Evolutionary conservation across 495 filamentous ascomycete genomes (phyloP).

Genomic region (Chaetomium tenue): DNA sequence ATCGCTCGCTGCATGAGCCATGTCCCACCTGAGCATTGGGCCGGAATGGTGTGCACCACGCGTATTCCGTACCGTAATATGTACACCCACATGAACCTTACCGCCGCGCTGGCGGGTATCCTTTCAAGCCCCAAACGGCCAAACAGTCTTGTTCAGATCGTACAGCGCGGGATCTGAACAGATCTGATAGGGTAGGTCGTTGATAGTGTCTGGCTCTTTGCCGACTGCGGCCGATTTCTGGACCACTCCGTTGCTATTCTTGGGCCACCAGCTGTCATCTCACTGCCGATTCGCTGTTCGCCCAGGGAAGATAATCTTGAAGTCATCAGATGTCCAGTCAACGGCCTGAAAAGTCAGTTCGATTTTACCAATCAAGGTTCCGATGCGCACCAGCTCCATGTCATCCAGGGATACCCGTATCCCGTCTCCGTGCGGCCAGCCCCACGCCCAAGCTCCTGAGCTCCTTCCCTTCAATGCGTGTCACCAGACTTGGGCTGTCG

Average conservation of each 20-base stretch:
- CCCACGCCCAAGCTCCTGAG: background rate
- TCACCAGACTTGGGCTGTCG: background rate
- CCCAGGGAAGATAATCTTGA: background rate
- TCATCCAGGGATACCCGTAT: background rate
- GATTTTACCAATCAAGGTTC: slow-evolving; percentile 26
- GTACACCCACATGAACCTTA: background rate
- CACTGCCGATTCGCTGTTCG: background rate
- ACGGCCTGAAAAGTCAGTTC: background rate
- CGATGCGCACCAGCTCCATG: slow-evolving; percentile 12
- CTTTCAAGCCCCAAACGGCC: background rate
- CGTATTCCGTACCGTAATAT: no score
- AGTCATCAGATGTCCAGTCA: slow-evolving; percentile 7
- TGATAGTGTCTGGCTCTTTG: background rate
- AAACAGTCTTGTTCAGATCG: background rate
- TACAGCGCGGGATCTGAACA: slow-evolving; percentile 14
- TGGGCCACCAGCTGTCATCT: slow-evolving; percentile 11
- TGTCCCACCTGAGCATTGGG: slow-evolving; percentile 13
- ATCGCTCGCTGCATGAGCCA: slow-evolving; percentile 19
- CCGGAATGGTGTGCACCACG: background rate
- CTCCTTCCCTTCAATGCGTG: background rate
- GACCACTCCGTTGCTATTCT: slow-evolving; percentile 20
- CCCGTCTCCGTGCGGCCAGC: background rate
- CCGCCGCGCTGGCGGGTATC: slow-evolving; percentile 12
- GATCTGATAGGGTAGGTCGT: slow-evolving; percentile 13
- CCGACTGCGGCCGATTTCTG: slow-evolving; percentile 4